These are phyloP conservation scores for Luvunga scandens DNA, from an alignment of 345 rosid genomes.

Conservation along the genomic window DNA sequence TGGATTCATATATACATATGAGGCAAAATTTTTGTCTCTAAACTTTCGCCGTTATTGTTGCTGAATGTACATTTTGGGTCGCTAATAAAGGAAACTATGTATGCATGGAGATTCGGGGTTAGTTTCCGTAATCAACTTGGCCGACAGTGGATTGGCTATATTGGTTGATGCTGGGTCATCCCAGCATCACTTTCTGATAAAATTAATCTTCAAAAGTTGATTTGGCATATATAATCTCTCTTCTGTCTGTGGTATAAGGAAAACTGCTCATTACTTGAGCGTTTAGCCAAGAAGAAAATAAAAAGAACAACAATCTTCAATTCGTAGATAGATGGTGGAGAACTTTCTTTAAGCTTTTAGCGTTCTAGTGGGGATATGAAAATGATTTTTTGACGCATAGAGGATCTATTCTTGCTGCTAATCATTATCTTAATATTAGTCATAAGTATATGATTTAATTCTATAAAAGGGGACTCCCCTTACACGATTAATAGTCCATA, in stretches of 20 bases:
- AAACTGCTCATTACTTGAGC: background rate
- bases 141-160: conserved; percentile 24
- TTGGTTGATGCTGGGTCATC: conserved; percentile 13
- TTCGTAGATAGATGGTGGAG: background rate
- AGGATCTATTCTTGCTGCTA: conserved; percentile 1
- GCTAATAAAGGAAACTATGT: background rate
- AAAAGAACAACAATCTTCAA: background rate
- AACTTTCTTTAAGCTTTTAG: conserved; percentile 12
- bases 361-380: conserved; percentile 1
- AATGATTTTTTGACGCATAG: background rate
- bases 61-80: conserved; percentile 1
- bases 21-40: conserved; percentile 7
- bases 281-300: conserved; percentile 5
- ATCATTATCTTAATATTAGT: background rate
- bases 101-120: background rate
- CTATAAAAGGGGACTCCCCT: background rate
- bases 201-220: conserved; percentile 20
- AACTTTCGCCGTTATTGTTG: conserved; percentile 6
- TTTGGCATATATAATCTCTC: conserved; percentile 1
- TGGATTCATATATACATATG: background rate
- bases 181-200: conserved; percentile 23
- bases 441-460: background rate
- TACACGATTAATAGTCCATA: background rate
- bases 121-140: conserved; percentile 21
- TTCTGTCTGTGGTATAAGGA: background rate